A percentile compares a stretch with the other conserved stretches of the same genome.
These are phyloP conservation scores for Lithohypha guttulata DNA, from an alignment of 2,329 filamentous ascomycete species.

Conservation along the genomic window DNA sequence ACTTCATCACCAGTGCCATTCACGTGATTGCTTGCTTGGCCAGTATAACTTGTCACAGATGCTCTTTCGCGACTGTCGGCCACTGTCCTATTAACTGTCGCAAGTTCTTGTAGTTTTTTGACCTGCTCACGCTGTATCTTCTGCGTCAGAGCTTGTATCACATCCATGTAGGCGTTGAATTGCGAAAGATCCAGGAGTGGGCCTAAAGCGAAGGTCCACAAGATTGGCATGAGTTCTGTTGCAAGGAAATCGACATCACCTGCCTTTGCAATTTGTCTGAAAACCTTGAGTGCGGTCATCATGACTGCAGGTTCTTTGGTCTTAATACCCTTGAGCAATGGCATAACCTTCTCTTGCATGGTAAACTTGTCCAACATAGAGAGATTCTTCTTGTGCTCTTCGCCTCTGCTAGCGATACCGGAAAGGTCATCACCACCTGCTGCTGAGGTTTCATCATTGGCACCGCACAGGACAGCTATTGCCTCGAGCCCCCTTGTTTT, in stretches of 20 bases:
- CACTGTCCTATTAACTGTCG: conserved; percentile 40
- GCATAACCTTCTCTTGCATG: conserved; percentile 94
- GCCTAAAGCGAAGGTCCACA: conserved; percentile 87
- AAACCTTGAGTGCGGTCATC: conserved; percentile 79
- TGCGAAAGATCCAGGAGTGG: conserved; percentile 78
- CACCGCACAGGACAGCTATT: conserved; percentile 81
- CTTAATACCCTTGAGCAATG: conserved; percentile 82
- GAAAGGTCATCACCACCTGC: conserved; percentile 59
- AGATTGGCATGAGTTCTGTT: conserved; percentile 74
- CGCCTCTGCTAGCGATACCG: conserved; percentile 43
- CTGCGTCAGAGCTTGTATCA: conserved; percentile 69
- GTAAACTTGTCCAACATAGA: conserved; percentile 93
- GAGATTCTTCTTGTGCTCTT: conserved; percentile 45
- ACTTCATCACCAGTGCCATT: conserved; percentile 48
- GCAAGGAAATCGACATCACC: conserved; percentile 88
- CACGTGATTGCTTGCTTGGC: conserved; percentile 31
- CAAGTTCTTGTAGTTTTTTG: conserved; percentile 76
- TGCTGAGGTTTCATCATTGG: conserved; percentile 37
- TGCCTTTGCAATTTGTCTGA: conserved; percentile 68
- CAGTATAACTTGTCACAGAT: conserved; percentile 29
- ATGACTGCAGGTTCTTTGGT: conserved; percentile 97
- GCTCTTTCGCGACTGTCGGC: conserved; percentile 23
- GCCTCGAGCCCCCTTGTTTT: conserved; percentile 88
- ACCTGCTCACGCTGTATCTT: conserved; percentile 82
- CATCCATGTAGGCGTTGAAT: conserved; percentile 79